Evolutionary conservation across 306 rosid genomes (phyloP).

Genomic region (Gastrolobium villosum): DNA sequence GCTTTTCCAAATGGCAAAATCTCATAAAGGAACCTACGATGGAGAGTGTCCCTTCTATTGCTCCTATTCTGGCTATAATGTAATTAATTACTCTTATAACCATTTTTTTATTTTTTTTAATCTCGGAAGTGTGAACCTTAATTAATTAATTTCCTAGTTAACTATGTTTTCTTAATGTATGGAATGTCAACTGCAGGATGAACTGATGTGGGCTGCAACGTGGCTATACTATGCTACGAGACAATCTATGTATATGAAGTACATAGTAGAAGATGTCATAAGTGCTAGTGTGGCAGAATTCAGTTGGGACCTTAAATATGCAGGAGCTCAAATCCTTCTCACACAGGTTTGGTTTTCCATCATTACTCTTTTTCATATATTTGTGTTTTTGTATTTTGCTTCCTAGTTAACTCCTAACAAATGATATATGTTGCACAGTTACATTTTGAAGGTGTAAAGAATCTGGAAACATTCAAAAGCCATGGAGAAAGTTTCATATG

Average conservation of each 20-base stretch:
- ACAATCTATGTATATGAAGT: conserved; percentile 59
- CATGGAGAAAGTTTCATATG: conserved; percentile 83
- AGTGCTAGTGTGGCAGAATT: conserved; percentile 79
- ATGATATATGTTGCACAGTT: conserved; percentile 52
- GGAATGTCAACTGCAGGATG: conserved; percentile 64
- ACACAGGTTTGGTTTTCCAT: conserved; percentile 55
- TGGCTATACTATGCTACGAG: conserved; percentile 81
- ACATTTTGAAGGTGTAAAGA: conserved; percentile 62
- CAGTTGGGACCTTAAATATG: conserved; percentile 97
- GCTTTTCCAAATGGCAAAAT: conserved; percentile 76
- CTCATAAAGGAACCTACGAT: conserved; percentile 80
- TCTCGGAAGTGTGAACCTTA: not conserved
- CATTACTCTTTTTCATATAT: not conserved
- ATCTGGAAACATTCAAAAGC: conserved; percentile 59
- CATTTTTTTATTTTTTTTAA: not conserved
- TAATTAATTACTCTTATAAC: conserved; percentile 35
- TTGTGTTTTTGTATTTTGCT: not conserved
- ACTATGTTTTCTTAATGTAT: not conserved
- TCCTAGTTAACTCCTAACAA: not conserved
- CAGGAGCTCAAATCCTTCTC: conserved; percentile 87
- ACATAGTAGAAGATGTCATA: conserved; percentile 68
- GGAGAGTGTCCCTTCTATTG: conserved; percentile 99
- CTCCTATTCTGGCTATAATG: conserved; percentile 88
- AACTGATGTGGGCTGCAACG: conserved; percentile 92
- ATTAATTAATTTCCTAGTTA: not conserved